Conservation (phyloP, 345 rosid species). For the Lepidium africanum region DNA sequence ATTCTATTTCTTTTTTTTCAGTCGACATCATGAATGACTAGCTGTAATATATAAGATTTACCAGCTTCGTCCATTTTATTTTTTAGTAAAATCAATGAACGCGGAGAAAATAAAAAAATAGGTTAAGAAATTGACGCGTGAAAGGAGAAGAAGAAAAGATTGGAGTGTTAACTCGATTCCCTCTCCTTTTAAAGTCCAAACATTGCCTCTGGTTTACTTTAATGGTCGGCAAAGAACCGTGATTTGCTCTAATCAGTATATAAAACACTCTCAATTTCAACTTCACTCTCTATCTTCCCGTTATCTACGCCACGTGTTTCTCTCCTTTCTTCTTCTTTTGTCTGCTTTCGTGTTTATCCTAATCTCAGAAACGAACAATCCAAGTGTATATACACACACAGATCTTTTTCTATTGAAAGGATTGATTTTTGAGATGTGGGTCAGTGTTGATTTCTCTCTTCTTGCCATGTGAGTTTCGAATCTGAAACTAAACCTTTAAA, state of each 20-base stretch:
- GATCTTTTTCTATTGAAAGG: not conserved
- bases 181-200: not conserved
- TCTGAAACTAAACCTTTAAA: not conserved
- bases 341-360: not conserved
- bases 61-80: not conserved
- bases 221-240: slow-evolving; percentile 28
- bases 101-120: not conserved
- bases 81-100: not conserved
- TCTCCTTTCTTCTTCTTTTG: not conserved
- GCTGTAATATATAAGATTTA: no score
- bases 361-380: not conserved
- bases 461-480: not conserved
- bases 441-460: not conserved
- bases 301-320: slow-evolving; percentile 28
- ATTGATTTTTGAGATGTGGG: not conserved
- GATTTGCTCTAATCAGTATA: slow-evolving; percentile 18
- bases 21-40: not conserved
- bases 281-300: slow-evolving; percentile 18
- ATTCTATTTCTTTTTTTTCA: not conserved
- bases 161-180: slow-evolving; percentile 4
- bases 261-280: not conserved
- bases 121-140: slow-evolving; percentile 6
- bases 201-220: not conserved
- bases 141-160: not conserved
- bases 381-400: not conserved